phyloP scores from a whole-genome alignment of 2,329 filamentous ascomycete species.

The Fusarium odoratissimum region DNA sequence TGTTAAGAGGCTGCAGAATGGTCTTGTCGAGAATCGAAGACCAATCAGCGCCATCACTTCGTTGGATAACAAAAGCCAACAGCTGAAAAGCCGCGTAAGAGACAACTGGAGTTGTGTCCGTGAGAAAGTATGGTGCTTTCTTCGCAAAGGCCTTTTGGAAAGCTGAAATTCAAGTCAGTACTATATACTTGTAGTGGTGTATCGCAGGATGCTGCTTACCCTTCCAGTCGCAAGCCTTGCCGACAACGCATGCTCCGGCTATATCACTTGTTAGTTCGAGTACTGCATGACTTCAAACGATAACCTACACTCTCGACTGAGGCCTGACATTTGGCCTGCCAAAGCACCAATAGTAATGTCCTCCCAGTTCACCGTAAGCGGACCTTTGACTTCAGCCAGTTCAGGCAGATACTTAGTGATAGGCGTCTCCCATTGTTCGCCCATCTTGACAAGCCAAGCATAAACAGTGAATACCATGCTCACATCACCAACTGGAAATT shows the following conservation, averaged over 20 bases:
- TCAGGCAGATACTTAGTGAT: conserved; percentile 48
- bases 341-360: conserved; percentile 37
- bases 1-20: conserved; percentile 13
- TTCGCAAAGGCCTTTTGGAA: conserved; percentile 15
- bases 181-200: rapidly evolving
- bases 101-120: conserved; percentile 34
- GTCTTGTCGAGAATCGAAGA: neutral
- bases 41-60: neutral
- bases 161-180: neutral
- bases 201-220: neutral
- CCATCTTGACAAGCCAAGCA: conserved; percentile 47
- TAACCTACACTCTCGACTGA: conserved; percentile 34
- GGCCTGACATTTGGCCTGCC: conserved; percentile 37
- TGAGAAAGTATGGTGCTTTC: conserved; percentile 29
- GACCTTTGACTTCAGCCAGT: neutral
- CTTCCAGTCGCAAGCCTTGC: conserved; percentile 13
- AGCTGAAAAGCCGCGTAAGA: conserved; percentile 41
- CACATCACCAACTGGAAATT: conserved; percentile 46
- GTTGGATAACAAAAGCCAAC: conserved; percentile 33
- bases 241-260: conserved; percentile 29
- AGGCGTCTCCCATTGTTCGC: conserved; percentile 44
- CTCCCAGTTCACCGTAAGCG: conserved; percentile 12
- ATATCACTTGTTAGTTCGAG: neutral
- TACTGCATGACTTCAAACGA: rapidly evolving
- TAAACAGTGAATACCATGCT: conserved; percentile 51